These are phyloP conservation scores for Oxyria digyna DNA, from an alignment of 148 eudicot genomes.

Conservation along the genomic window DNA sequence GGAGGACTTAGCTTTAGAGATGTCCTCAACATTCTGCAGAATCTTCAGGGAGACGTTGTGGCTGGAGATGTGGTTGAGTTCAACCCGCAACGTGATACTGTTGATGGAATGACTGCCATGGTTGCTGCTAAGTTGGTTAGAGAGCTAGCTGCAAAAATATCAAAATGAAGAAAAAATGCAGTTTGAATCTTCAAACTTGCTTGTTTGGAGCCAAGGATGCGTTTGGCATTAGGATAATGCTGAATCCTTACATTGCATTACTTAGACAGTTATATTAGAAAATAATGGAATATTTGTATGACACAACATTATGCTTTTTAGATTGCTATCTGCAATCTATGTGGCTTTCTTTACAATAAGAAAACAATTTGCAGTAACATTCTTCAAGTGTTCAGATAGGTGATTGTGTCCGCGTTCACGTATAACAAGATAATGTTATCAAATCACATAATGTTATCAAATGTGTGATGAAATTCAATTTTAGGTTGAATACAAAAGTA, in stretches of 20 bases:
- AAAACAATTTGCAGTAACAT: no score
- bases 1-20: slow-evolving; percentile 96
- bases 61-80: slow-evolving; percentile 96
- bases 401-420: no score
- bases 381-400: no score
- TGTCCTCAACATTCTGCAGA: slow-evolving; percentile 81
- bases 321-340: neutral
- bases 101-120: slow-evolving; percentile 97
- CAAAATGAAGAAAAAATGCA: slow-evolving; percentile 29
- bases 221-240: neutral
- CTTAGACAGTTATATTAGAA: neutral
- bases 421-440: no score
- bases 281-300: neutral
- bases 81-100: slow-evolving; percentile 95
- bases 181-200: neutral
- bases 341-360: neutral
- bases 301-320: neutral
- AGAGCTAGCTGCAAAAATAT: slow-evolving; percentile 79
- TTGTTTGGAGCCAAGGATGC: neutral
- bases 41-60: slow-evolving; percentile 77
- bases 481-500: neutral
- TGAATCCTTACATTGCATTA: neutral
- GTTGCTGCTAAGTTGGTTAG: slow-evolving; percentile 92
- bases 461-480: neutral
- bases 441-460: no score